Conservation (phyloP, 1,139 yeast species). For the Eremothecium gossypii region DNA sequence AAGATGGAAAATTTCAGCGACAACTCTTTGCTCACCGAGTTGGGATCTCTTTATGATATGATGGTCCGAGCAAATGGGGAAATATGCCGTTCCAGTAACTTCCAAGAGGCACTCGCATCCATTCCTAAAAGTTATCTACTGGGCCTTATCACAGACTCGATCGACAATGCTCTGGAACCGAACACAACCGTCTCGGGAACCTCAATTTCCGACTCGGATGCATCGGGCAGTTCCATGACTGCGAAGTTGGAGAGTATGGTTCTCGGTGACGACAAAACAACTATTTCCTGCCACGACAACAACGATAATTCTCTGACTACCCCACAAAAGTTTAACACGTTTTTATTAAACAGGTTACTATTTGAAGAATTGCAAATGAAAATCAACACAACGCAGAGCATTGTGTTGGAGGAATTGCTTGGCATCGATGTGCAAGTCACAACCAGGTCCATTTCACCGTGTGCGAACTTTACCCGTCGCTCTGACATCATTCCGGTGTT, state of each 20-base stretch:
- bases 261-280: conserved; percentile 4
- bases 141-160: conserved; percentile 44
- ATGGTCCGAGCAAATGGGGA: conserved; percentile 68
- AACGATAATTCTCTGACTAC: conserved; percentile 5
- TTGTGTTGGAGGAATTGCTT: conserved; percentile 31
- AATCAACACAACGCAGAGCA: conserved; percentile 22
- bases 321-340: conserved; percentile 24
- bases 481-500: conserved; percentile 32
- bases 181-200: conserved; percentile 1
- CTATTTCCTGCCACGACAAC: conserved; percentile 6
- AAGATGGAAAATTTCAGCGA: conserved; percentile 46
- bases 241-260: conserved; percentile 4
- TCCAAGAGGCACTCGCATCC: conserved; percentile 43
- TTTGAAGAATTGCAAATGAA: conserved; percentile 27
- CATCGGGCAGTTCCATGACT: conserved; percentile 28
- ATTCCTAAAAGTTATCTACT: conserved; percentile 39
- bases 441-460: conserved; percentile 31
- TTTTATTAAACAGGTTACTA: conserved; percentile 18
- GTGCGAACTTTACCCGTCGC: conserved; percentile 32
- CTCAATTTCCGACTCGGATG: conserved; percentile 14
- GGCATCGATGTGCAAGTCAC: conserved; percentile 40
- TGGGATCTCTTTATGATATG: conserved; percentile 90
- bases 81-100: conserved; percentile 35
- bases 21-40: conserved; percentile 58
- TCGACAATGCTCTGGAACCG: background rate